phyloP scores from a whole-genome alignment of 1,284 basidiomycete genomes.

The Ceratobasidium sp. region DNA sequence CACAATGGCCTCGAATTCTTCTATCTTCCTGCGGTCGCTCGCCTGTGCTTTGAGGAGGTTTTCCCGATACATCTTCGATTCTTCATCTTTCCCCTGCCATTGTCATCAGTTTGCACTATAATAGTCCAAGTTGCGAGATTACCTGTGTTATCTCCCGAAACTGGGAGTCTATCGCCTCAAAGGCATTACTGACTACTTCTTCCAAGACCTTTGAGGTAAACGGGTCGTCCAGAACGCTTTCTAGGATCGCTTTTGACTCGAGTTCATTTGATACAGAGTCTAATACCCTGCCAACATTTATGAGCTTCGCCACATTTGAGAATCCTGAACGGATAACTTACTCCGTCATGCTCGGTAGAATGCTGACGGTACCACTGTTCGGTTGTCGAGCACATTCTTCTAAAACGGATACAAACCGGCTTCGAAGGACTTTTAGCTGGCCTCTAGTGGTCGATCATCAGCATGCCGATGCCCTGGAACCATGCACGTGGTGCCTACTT shows the following conservation, averaged over 20 bases:
- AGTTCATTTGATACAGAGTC: not conserved
- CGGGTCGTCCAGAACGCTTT: not conserved
- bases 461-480: too few species aligned
- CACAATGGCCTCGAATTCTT: constrained; percentile 5
- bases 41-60: not conserved
- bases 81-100: not conserved
- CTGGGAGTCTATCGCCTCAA: not conserved
- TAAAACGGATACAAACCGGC: constrained; percentile 4
- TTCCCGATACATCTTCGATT: constrained; percentile 2
- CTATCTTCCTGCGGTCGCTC: constrained; percentile 18
- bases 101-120: not conserved
- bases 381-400: constrained; percentile 1
- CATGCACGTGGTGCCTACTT: not conserved
- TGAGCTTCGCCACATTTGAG: not conserved
- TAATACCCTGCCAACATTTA: constrained; percentile 1
- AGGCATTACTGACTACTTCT: not conserved
- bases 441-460: too few species aligned
- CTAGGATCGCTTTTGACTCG: not conserved
- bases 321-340: not conserved
- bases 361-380: not conserved
- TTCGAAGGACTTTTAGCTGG: constrained; percentile 7
- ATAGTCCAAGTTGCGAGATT: not conserved
- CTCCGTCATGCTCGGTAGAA: constrained; percentile 1
- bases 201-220: not conserved
- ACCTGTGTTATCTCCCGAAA: constrained; percentile 4